Percentiles rank a stretch among this genome's conserved stretches.
These are phyloP conservation scores for Croton laevigatus DNA, from an alignment of 441 rosid genomes.

Conservation along the genomic window DNA sequence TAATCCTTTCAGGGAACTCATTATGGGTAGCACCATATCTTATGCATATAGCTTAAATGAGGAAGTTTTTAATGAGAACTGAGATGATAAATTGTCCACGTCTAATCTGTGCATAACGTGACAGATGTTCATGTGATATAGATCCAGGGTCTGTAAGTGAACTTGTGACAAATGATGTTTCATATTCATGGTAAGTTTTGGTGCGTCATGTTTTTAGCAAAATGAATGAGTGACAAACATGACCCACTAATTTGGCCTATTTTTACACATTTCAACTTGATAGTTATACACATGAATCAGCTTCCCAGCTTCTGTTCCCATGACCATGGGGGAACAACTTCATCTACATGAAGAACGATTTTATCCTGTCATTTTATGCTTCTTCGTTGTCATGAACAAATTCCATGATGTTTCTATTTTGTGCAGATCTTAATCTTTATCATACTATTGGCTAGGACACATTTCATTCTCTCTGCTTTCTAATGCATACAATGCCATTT, in stretches of 20 bases:
- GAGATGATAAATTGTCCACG: neutral
- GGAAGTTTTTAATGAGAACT: neutral
- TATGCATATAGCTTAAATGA: neutral
- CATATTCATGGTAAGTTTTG: no score
- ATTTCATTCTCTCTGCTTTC: neutral
- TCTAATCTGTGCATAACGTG: neutral
- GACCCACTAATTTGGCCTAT: no score
- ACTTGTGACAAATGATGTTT: neutral
- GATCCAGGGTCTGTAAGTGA: neutral
- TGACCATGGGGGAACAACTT: neutral
- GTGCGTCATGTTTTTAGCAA: no score
- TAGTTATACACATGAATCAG: no score
- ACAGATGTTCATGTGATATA: neutral
- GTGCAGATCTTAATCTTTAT: neutral
- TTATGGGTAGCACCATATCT: neutral
- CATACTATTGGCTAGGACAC: neutral
- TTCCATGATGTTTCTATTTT: slow-evolving; percentile 6
- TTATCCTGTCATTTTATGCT: neutral
- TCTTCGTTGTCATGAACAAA: neutral
- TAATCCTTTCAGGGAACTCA: neutral
- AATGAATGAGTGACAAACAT: no score
- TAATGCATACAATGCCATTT: neutral
- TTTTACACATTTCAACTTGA: no score
- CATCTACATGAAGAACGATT: neutral
- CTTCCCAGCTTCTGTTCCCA: neutral